phyloP scores from a whole-genome alignment of 768 basidiomycete genomes.

The Mycena alexandri region DNA sequence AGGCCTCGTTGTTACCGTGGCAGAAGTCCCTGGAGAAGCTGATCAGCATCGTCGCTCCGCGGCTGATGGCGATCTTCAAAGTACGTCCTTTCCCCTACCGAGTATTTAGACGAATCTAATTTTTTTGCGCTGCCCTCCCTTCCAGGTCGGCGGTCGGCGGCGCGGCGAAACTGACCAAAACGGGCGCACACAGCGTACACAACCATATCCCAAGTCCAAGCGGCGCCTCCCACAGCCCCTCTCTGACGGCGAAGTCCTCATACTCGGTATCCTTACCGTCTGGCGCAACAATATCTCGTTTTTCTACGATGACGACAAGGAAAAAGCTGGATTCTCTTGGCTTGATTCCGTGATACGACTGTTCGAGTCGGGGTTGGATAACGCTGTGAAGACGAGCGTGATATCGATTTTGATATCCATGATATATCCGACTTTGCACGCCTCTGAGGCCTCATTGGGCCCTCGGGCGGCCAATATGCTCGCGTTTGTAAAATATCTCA shows the following conservation, averaged over 20 bases:
- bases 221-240: constrained; percentile 68
- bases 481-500: constrained; percentile 59
- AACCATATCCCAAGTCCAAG: constrained; percentile 72
- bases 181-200: constrained; percentile 66
- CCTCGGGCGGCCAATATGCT: constrained; percentile 48
- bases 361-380: constrained; percentile 75
- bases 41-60: constrained; percentile 56
- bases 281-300: constrained; percentile 73
- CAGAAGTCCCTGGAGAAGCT: constrained; percentile 68
- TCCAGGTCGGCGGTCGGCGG: constrained; percentile 62
- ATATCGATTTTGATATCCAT: constrained; percentile 63
- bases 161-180: constrained; percentile 73
- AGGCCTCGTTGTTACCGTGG: constrained; percentile 68
- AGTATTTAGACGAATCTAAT: not conserved
- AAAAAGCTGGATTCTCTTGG: constrained; percentile 61
- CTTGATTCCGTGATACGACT: constrained; percentile 60
- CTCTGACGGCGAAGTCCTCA: constrained; percentile 75
- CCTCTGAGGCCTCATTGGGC: constrained; percentile 49
- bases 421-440: constrained; percentile 59
- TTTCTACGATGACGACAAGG: constrained; percentile 60
- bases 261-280: constrained; percentile 76
- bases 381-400: constrained; percentile 72
- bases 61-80: constrained; percentile 69
- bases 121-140: constrained; percentile 1
- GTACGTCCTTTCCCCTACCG: constrained; percentile 48